Conservation (phyloP, 257 asterid species). For the Eucommia ulmoides region DNA sequence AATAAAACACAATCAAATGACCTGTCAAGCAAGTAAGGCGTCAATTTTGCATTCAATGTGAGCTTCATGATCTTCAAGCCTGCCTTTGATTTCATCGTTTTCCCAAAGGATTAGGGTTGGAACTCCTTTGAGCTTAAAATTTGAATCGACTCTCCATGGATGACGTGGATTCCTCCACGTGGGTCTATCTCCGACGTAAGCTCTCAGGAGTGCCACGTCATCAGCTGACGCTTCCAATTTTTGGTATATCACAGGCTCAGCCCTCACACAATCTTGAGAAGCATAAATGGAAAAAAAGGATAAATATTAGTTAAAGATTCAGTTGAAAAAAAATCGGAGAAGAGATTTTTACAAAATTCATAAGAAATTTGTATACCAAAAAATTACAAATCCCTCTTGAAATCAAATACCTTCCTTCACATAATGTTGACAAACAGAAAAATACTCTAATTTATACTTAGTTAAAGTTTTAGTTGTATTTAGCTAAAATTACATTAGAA, state of each 20-base stretch:
- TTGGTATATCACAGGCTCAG: constrained; percentile 89
- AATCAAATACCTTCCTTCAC: neutral
- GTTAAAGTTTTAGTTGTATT: too few species aligned
- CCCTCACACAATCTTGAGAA: constrained; percentile 67
- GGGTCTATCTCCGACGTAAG: constrained; percentile 88
- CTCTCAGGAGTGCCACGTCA: constrained; percentile 57
- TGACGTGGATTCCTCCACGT: constrained; percentile 78
- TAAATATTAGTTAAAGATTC: too few species aligned
- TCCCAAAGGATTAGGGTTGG: constrained; percentile 87
- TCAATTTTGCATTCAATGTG: constrained; percentile 50
- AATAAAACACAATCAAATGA: neutral
- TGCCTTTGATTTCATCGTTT: constrained; percentile 40
- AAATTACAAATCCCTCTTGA: neutral
- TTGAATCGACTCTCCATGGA: constrained; percentile 65
- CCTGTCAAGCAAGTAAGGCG: constrained; percentile 32
- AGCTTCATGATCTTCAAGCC: constrained; percentile 88
- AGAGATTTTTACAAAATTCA: neutral
- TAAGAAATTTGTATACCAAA: neutral
- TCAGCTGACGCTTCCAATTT: constrained; percentile 61
- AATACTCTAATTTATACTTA: neutral
- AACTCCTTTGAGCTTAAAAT: constrained; percentile 65
- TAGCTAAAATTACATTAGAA: too few species aligned
- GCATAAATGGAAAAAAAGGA: too few species aligned
- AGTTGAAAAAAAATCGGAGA: too few species aligned
- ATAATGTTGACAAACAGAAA: neutral